Conservation (phyloP, 352 stramenopile species). For the Phytophthora sansomeana region DNA sequence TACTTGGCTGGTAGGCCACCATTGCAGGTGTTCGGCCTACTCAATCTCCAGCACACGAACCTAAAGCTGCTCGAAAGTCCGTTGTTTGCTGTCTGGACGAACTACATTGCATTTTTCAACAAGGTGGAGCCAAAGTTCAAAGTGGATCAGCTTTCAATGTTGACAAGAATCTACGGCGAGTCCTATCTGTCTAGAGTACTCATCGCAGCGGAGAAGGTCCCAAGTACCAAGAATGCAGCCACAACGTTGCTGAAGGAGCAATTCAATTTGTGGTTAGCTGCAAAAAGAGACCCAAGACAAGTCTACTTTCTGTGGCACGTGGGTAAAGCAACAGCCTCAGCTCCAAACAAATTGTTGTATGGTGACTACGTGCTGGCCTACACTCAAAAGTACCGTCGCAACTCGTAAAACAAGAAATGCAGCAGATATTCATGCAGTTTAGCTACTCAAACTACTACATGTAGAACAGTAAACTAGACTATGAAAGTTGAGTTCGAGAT, state of each 20-base stretch:
- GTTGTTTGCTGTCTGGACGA: constrained; percentile 17
- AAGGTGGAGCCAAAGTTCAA: constrained; percentile 7
- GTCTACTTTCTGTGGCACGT: neutral
- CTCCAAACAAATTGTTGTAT: neutral
- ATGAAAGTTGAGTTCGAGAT: no score
- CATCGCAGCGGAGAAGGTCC: constrained; percentile 5
- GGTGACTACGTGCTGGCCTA: constrained; percentile 1
- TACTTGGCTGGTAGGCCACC: neutral
- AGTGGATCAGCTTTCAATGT: neutral
- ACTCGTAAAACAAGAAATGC: neutral
- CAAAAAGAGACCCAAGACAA: neutral
- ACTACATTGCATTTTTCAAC: constrained; percentile 10
- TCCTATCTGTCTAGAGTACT: constrained; percentile 14
- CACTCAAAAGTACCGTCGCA: neutral
- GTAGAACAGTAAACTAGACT: no score
- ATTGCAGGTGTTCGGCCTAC: constrained; percentile 2
- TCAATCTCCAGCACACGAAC: constrained; percentile 3
- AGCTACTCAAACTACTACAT: no score
- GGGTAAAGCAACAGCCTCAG: neutral
- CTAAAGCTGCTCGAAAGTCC: constrained; percentile 6
- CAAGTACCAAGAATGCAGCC: constrained; percentile 6
- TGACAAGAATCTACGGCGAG: constrained; percentile 14
- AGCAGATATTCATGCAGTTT: no score
- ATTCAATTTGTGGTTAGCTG: neutral
- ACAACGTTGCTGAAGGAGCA: constrained; percentile 6